These are phyloP conservation scores for Manihot esculenta DNA, from an alignment of 441 rosid genomes.

Conservation along the genomic window DNA sequence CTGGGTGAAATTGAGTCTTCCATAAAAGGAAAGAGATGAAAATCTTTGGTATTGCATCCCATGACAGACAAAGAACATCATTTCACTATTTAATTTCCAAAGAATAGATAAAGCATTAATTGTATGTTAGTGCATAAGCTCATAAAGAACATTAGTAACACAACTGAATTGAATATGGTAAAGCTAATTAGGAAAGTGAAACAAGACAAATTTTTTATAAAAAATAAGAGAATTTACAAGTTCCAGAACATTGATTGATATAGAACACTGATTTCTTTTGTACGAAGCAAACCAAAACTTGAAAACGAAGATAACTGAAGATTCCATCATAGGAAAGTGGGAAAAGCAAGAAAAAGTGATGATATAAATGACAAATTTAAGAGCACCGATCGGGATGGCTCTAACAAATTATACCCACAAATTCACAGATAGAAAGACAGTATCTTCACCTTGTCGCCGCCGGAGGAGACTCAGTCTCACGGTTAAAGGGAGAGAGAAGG, in stretches of 20 bases:
- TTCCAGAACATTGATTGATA: not conserved
- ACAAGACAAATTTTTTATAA: not conserved
- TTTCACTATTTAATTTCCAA: not conserved
- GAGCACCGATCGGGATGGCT: not conserved
- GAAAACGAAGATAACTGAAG: not conserved
- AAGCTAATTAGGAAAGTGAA: not conserved
- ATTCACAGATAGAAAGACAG: not conserved
- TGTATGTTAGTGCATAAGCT: not conserved
- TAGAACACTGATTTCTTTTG: not conserved
- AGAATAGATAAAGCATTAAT: not conserved
- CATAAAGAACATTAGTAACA: not conserved
- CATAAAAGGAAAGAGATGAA: not conserved
- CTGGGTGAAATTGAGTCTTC: not conserved
- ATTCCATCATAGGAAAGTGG: not conserved
- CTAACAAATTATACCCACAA: not conserved
- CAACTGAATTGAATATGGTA: not conserved
- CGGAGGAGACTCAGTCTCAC: not conserved
- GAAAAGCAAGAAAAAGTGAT: no score
- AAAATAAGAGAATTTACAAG: not conserved
- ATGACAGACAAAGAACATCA: not conserved
- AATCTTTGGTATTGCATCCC: not conserved
- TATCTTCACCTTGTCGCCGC: constrained; percentile 5
- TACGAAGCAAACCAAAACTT: not conserved
- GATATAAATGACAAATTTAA: no score
- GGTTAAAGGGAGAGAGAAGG: not conserved